Evolutionary conservation across 345 rosid genomes (phyloP).

Genomic region (Gossypium arboreum): DNA sequence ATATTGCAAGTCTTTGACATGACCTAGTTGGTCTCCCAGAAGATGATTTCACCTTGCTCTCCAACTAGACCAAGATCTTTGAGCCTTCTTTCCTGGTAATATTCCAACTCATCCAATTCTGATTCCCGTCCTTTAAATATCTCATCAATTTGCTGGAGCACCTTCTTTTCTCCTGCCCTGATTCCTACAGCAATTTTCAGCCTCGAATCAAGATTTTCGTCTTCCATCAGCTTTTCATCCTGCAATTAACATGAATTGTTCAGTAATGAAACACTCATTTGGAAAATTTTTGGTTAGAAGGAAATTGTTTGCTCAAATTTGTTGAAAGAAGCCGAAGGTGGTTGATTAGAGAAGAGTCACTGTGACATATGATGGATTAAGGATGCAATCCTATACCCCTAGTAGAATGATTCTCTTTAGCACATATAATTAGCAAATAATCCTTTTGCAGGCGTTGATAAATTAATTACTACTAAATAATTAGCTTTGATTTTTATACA

Average conservation of each 20-base stretch:
- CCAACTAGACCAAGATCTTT: slow-evolving; percentile 86
- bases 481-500: not conserved
- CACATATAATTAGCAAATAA: not conserved
- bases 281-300: not conserved
- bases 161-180: slow-evolving; percentile 79
- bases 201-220: slow-evolving; percentile 41
- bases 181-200: slow-evolving; percentile 57
- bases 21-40: slow-evolving; percentile 70
- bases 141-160: slow-evolving; percentile 68
- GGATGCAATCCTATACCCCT: not conserved
- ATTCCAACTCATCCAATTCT: slow-evolving; percentile 66
- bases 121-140: slow-evolving; percentile 62
- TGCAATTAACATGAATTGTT: slow-evolving; percentile 22
- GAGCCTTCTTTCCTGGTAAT: slow-evolving; percentile 90
- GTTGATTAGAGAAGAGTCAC: not conserved
- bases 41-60: slow-evolving; percentile 95
- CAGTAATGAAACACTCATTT: not conserved
- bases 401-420: not conserved
- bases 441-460: not conserved
- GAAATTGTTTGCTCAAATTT: not conserved
- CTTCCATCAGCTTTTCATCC: slow-evolving; percentile 69
- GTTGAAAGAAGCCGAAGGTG: not conserved
- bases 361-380: not conserved
- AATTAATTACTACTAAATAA: not conserved
- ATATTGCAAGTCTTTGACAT: not conserved